phyloP scores from a whole-genome alignment of 2,329 filamentous ascomycete species.

The Beauveria pseudobassiana region DNA sequence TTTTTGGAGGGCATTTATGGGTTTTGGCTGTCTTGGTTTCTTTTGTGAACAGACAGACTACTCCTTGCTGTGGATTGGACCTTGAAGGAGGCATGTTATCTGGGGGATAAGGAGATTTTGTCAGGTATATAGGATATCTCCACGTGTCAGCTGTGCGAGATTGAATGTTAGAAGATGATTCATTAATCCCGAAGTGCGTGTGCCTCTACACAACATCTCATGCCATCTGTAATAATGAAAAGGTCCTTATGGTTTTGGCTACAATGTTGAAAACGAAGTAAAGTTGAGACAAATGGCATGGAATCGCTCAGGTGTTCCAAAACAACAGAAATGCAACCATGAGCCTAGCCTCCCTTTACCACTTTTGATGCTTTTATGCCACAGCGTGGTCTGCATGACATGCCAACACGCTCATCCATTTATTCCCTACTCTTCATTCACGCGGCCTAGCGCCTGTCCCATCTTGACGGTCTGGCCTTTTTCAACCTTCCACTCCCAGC shows the following conservation, averaged over 20 bases:
- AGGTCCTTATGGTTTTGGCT: background rate
- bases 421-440: constrained; percentile 50
- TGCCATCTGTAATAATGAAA: background rate
- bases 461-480: constrained; percentile 85
- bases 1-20: background rate
- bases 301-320: background rate
- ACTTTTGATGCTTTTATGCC: background rate
- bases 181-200: background rate
- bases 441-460: constrained; percentile 75
- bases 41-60: background rate
- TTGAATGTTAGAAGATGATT: background rate
- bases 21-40: background rate
- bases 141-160: background rate
- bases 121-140: background rate
- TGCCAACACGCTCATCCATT: background rate
- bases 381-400: background rate
- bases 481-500: constrained; percentile 80
- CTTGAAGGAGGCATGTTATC: no score
- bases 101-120: background rate
- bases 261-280: background rate
- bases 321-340: background rate
- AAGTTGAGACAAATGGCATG: background rate
- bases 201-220: background rate
- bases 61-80: background rate
- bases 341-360: background rate